phyloP scores from a whole-genome alignment of 768 basidiomycete species.

The Calocera cornea region DNA sequence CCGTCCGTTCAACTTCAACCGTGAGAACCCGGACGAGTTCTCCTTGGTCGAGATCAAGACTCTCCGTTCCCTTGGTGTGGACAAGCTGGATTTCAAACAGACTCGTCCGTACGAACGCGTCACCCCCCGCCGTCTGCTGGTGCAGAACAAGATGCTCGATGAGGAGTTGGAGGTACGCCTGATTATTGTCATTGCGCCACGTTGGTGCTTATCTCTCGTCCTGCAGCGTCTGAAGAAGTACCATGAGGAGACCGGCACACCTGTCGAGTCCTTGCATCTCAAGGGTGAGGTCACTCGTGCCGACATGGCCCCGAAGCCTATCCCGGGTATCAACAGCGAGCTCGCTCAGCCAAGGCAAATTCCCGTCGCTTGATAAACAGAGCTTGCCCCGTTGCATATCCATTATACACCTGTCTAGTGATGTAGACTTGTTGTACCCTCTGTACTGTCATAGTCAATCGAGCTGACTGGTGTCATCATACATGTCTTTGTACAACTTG shows the following conservation, averaged over 20 bases:
- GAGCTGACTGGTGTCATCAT: no score
- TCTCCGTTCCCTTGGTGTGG: conserved; percentile 37
- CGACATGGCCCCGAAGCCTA: not conserved
- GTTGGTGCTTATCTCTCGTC: no score
- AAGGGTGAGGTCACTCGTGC: not conserved
- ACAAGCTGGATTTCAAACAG: conserved; percentile 33
- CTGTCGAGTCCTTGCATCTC: not conserved
- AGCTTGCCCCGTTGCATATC: not conserved
- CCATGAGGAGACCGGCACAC: not conserved
- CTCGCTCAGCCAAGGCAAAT: not conserved
- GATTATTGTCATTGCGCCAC: not conserved
- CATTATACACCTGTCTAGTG: not conserved
- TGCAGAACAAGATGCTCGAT: conserved; percentile 3
- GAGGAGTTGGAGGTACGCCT: not conserved
- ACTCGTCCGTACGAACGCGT: conserved; percentile 16
- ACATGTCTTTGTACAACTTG: no score
- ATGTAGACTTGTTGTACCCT: not conserved
- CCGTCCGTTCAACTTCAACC: conserved; percentile 41
- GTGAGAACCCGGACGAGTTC: conserved; percentile 32
- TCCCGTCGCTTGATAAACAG: not conserved
- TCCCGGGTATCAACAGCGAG: not conserved
- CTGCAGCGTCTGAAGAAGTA: conserved; percentile 1
- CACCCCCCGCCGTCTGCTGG: not conserved
- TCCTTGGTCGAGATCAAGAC: conserved; percentile 46
- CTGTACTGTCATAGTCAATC: no score